Base-by-base conservation (phyloP, 345 rosid genomes). In the Brassica cretica region DNA sequence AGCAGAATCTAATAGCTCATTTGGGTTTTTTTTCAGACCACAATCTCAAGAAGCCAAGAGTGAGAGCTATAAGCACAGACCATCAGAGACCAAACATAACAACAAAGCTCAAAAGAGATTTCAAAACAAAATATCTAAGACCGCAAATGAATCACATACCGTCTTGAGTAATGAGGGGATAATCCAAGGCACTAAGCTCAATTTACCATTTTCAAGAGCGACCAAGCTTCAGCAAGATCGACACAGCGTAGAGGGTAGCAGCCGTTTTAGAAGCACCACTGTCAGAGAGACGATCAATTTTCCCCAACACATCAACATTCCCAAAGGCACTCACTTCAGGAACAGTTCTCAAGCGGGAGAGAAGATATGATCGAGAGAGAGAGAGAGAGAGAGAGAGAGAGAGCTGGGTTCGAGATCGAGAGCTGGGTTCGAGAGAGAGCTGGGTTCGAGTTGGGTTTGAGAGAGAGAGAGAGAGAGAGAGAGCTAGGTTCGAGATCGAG, bases 241-340 rank as follows among this genome's bases (percentile, higher is more conserved):
- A 88, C 0, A 91, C 98, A 15, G 94, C 98, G 2, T 86, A 91
- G 68, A 96, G 84, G 63, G 89, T 21, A 21, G 24, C 24, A 25
- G 96, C 94, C 12, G 86, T 64, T 76, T 87, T 79, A 62, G 97
- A 85, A 15, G 98, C 85, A 2, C 99, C 99, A 88, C 86, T 93
- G 29, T 85, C 88, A 55, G 83, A 84, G 21, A 93, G 71, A 71
- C 92, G 88, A 81, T 84, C 89, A 8, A 97, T 85, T 76, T 84
- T 93, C 30, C 98, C 98, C 7, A 96, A 71, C 24, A 96, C 93
- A 75, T 93, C 98, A 25, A 93, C 99, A 83, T 96, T 96, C n/a
- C 86, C 94, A 73, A 96, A 93, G 39, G 83, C 86, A 75, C 81
- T 82, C 25, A 96, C 82, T 16, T 90, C 89, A 70, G 96, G 89